Evolutionary conservation across 2,329 filamentous ascomycete species (phyloP).

Genomic region (Trichophyton schoenleinii): DNA sequence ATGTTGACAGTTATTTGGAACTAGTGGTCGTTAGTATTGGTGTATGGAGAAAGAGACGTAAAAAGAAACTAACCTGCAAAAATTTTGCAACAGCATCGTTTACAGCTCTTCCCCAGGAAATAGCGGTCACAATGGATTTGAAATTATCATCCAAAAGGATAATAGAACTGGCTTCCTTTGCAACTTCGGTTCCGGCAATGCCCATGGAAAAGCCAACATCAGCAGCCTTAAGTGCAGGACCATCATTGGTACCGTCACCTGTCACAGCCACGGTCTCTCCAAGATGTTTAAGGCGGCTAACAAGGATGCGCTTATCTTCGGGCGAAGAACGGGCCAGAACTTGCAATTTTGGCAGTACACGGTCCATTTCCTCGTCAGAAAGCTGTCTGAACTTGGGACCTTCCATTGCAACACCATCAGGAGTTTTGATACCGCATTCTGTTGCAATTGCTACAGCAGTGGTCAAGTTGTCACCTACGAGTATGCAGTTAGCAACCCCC

Average conservation of each 20-base stretch:
- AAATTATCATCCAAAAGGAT: conserved; percentile 58
- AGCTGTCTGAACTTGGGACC: conserved; percentile 54
- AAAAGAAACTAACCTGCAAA: conserved; percentile 33
- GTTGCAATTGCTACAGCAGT: conserved; percentile 62
- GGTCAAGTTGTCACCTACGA: conserved; percentile 49
- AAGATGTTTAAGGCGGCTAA: conserved; percentile 48
- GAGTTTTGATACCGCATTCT: conserved; percentile 56
- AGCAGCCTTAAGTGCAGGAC: conserved; percentile 51
- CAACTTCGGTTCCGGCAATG: conserved; percentile 53
- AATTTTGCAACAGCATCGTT: conserved; percentile 59
- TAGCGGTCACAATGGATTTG: conserved; percentile 50
- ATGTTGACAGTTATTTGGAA: conserved; percentile 69
- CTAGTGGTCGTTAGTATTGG: conserved; percentile 11
- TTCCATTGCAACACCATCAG: conserved; percentile 53
- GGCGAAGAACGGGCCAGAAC: conserved; percentile 54
- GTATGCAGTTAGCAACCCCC: background rate
- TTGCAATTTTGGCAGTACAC: conserved; percentile 46
- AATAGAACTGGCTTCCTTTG: conserved; percentile 57
- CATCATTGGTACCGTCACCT: conserved; percentile 56
- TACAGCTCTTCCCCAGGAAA: conserved; percentile 57
- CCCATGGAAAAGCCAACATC: conserved; percentile 60
- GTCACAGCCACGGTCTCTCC: conserved; percentile 52
- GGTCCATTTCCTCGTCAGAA: conserved; percentile 46
- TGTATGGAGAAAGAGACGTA: background rate
- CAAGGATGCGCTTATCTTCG: conserved; percentile 54